Conservation (phyloP, 2,329 filamentous ascomycete genomes). For the Corniculantispora saksenae region DNA sequence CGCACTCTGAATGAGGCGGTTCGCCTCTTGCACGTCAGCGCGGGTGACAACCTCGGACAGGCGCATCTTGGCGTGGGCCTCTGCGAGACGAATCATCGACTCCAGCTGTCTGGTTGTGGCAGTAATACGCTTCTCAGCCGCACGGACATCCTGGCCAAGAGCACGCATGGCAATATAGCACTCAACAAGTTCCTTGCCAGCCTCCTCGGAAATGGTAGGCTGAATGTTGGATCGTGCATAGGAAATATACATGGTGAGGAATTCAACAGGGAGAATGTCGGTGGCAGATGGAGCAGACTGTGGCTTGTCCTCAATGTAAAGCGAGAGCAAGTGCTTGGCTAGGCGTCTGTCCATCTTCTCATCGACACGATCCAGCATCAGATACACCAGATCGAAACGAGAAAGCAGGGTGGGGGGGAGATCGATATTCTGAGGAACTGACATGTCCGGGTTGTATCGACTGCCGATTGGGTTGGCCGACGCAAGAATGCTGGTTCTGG, state of each 20-base stretch:
- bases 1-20: slow-evolving; percentile 88
- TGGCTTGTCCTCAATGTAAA: slow-evolving; percentile 94
- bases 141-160: slow-evolving; percentile 82
- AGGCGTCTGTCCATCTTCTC: slow-evolving; percentile 86
- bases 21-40: slow-evolving; percentile 84
- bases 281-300: slow-evolving; percentile 73
- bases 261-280: slow-evolving; percentile 90
- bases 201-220: slow-evolving; percentile 76
- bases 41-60: slow-evolving; percentile 74
- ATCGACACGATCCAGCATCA: slow-evolving; percentile 91
- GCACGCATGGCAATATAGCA: slow-evolving; percentile 95
- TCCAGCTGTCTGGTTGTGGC: slow-evolving; percentile 96
- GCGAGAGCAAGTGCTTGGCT: slow-evolving; percentile 88
- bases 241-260: slow-evolving; percentile 94
- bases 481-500: slow-evolving; percentile 90
- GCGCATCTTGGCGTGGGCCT: slow-evolving; percentile 98
- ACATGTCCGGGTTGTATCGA: slow-evolving; percentile 93
- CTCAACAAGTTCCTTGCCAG: slow-evolving; percentile 79
- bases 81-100: slow-evolving; percentile 94
- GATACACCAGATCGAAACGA: slow-evolving; percentile 94
- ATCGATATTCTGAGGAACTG: slow-evolving; percentile 97
- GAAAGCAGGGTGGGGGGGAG: slow-evolving; percentile 92
- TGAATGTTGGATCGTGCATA: slow-evolving; percentile 88
- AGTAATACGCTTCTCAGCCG: slow-evolving; percentile 92
- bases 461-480: slow-evolving; percentile 98